Base-by-base conservation (phyloP, 192 early-diverging fungal genomes). In the Linderina pennispora region DNA sequence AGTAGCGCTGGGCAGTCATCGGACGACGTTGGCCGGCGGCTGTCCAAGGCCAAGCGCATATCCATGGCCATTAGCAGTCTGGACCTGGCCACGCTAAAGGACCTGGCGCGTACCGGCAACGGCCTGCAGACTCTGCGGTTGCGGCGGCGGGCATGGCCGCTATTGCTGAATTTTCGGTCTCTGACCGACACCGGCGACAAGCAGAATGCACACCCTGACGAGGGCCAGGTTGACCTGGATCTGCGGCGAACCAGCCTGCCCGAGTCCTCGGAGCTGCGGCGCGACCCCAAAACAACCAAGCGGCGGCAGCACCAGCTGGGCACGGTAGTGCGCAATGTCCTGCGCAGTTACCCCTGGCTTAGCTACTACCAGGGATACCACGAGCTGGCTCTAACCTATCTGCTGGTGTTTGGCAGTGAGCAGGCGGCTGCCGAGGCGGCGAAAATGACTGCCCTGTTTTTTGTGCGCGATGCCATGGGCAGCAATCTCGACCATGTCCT, bases 311-410 rank as follows among this genome's bases (percentile, higher is more conserved):
- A 50, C 39, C 72, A 80, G 43, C 56, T 83, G 33, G 44, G 64
- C 21, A 43, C 31, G 1, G 63, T 80, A 18, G 76, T 83, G 8
- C 31, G 53, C 19, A 45, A 54, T 19, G 73, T 80, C 13, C 43
- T 83, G 35, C 75, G 79, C 45, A 52, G 56, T 25, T 71, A 83
- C 52, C 79, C 77, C 23, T 77, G 72, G 57, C 62, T 86, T 20
- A 66, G 79, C 41, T 88, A 86, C 63, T 88, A 85, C 51, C 86
- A 86, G 48, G 70, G 76, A 8, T 78, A 73, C 36, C 74, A 78
- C 39, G 75, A 80, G 39, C 59, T 74, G 19, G 42, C 62, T 0
- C 49, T 78, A 31, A 47, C 49, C 16, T 77, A 76, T 34, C 50
- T 82, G 10, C 56, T 79, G 5, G 76, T 80, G 24, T 72, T 82